These are phyloP conservation scores for Serendipita sp. DNA, from an alignment of 768 basidiomycete species.

Conservation along the genomic window DNA sequence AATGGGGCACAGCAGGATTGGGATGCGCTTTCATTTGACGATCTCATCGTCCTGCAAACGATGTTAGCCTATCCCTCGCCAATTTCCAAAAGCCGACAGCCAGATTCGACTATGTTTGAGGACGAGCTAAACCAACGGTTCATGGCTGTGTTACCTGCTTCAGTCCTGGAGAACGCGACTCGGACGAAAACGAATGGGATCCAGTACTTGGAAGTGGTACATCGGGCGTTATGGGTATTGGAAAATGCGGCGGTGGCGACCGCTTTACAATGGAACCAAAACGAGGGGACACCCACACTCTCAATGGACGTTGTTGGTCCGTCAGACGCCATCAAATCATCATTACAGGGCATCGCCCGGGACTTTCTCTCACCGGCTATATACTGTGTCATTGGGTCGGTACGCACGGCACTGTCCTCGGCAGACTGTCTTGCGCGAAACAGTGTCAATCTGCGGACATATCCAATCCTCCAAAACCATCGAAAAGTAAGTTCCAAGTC, in stretches of 20 bases:
- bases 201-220: not conserved
- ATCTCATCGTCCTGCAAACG: not conserved
- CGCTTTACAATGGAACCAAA: not conserved
- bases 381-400: not conserved
- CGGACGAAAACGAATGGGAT: not conserved
- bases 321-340: not conserved
- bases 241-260: conserved; percentile 1
- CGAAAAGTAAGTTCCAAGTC: not conserved
- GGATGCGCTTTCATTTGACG: not conserved
- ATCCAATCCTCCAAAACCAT: not conserved
- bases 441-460: not conserved
- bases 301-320: not conserved
- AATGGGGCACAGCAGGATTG: not conserved
- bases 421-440: not conserved
- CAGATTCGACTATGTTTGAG: not conserved
- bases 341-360: not conserved
- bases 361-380: not conserved
- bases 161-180: not conserved
- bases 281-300: not conserved
- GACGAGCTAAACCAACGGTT: not conserved
- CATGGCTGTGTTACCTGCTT: not conserved
- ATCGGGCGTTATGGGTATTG: conserved; percentile 2
- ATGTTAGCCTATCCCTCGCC: not conserved
- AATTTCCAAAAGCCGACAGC: not conserved
- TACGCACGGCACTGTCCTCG: not conserved